Evolutionary conservation across 148 eudicot species (phyloP).

Genomic region (Chenopodium suecicum): DNA sequence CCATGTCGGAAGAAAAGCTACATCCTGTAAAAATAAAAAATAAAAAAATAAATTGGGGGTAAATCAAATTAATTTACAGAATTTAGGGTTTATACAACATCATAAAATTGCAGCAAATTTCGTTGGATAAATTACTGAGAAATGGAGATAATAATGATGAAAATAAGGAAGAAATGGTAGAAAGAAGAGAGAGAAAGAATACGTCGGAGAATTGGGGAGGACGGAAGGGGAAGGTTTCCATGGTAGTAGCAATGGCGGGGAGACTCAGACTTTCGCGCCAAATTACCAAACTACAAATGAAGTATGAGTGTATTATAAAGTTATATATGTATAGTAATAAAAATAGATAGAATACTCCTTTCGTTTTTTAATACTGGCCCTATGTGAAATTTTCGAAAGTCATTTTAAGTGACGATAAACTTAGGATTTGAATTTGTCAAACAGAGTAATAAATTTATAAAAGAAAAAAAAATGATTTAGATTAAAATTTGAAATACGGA

Average conservation of each 20-base stretch:
- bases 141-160: neutral
- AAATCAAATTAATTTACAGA: neutral
- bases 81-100: neutral
- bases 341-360: no score
- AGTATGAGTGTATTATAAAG: no score
- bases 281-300: neutral
- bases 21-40: slow-evolving; percentile 23
- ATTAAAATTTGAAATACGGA: no score
- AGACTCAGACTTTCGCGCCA: slow-evolving; percentile 5
- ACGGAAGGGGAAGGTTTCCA: slow-evolving; percentile 33
- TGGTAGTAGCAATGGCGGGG: slow-evolving; percentile 14
- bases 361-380: no score
- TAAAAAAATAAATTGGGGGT: no score
- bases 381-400: no score
- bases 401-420: no score
- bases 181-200: slow-evolving; percentile 14
- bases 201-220: slow-evolving; percentile 48
- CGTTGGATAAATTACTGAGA: neutral
- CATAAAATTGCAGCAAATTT: neutral
- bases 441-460: no score
- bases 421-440: no score
- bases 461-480: no score
- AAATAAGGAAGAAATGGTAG: neutral
- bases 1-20: slow-evolving; percentile 43
- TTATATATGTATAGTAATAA: no score